A percentile compares a stretch with the other conserved stretches of the same genome.
These are phyloP conservation scores for Cicer pinnatifidum DNA, from an alignment of 306 rosid genomes.

Conservation along the genomic window DNA sequence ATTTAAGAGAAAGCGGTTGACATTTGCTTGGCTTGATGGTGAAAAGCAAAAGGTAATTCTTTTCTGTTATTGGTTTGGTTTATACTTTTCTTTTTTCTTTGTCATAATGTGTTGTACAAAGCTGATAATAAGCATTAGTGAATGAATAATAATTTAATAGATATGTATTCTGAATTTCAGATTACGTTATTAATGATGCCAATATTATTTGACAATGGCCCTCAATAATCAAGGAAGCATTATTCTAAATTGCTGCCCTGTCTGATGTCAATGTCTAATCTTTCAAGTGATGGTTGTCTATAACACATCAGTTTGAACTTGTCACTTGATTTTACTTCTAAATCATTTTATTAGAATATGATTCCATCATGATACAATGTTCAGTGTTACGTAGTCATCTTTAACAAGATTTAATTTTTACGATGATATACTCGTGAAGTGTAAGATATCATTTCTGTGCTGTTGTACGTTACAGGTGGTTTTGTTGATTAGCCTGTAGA, in stretches of 20 bases:
- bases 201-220: background rate
- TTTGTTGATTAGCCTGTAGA: conserved; percentile 12
- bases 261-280: conserved; percentile 11
- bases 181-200: background rate
- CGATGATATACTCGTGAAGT: conserved; percentile 1
- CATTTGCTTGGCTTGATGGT: conserved; percentile 96
- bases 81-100: background rate
- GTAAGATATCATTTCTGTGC: conserved; percentile 9
- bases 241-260: conserved; percentile 4
- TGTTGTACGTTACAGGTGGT: background rate
- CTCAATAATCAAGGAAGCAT: background rate
- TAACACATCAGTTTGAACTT: background rate
- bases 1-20: conserved; percentile 62
- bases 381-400: conserved; percentile 13
- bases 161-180: background rate
- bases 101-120: conserved; percentile 12
- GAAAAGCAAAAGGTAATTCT: conserved; percentile 76
- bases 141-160: background rate
- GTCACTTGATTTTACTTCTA: background rate
- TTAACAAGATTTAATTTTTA: background rate
- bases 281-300: background rate
- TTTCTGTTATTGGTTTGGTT: conserved; percentile 26
- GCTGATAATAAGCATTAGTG: conserved; percentile 23
- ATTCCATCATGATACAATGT: background rate
- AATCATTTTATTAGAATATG: background rate